Evolutionary conservation across 2,329 filamentous ascomycete species (phyloP).

Genomic region (Metarhizium brunneum): DNA sequence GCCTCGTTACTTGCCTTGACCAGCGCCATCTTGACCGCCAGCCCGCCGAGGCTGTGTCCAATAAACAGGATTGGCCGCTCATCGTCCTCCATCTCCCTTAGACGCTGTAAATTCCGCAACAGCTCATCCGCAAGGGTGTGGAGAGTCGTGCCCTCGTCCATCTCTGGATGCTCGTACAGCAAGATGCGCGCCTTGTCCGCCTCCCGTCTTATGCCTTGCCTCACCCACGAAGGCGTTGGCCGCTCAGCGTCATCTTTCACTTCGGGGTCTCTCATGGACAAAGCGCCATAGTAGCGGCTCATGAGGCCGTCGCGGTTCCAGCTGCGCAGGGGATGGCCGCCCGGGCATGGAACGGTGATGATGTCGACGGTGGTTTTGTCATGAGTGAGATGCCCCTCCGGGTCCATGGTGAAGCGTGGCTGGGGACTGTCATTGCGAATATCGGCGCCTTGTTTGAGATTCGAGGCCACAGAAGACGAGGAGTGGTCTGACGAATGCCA

Average conservation of each 20-base stretch:
- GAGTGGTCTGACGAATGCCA: not conserved
- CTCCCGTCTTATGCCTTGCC: slow-evolving; percentile 40
- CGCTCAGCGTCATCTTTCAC: slow-evolving; percentile 13
- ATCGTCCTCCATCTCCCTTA: slow-evolving; percentile 23
- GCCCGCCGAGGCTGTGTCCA: slow-evolving; percentile 50
- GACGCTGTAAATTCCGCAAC: slow-evolving; percentile 30
- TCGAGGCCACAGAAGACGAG: not conserved
- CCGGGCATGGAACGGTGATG: slow-evolving; percentile 44
- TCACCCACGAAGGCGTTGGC: slow-evolving; percentile 37
- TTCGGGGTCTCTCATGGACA: slow-evolving; percentile 29
- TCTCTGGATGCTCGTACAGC: slow-evolving; percentile 39
- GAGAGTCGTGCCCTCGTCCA: slow-evolving; percentile 32
- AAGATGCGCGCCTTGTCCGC: slow-evolving; percentile 39
- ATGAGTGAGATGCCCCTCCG: slow-evolving; percentile 26
- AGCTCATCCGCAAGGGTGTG: slow-evolving; percentile 36
- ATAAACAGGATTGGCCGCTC: slow-evolving; percentile 49
- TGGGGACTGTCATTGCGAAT: not conserved
- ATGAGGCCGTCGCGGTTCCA: slow-evolving; percentile 42
- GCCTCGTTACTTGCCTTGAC: slow-evolving; percentile 33
- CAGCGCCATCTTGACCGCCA: slow-evolving; percentile 49
- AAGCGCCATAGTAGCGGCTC: slow-evolving; percentile 35
- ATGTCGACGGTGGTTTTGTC: slow-evolving; percentile 47
- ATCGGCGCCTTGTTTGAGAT: not conserved
- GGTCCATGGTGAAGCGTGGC: slow-evolving; percentile 24
- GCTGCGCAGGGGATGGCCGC: slow-evolving; percentile 41